Base-by-base conservation (phyloP, 129 eudicot genomes). In the Lactuca sativa region DNA sequence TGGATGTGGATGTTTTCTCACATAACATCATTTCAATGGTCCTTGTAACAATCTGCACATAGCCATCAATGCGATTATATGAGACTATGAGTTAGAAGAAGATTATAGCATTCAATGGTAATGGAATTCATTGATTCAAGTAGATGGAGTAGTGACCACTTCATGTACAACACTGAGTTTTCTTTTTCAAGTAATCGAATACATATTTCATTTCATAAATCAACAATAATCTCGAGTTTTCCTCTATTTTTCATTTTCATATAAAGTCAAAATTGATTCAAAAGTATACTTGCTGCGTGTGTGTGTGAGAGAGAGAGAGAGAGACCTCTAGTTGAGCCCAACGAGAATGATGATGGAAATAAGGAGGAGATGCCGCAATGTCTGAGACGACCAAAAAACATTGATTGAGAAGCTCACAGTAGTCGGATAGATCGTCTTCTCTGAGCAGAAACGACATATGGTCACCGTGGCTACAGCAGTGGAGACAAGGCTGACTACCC, bases 241-340 rank as follows among this genome's bases (percentile, higher is more conserved):
- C 4, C 49, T 43, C 49, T 15, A 18, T 9, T n/a, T 43, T 21
- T 43, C 55, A 7, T 65, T 65, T 48, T 47, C 40, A n/a, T 18
- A 55, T 3, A 25, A 48, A 40, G n/a, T 14, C 56, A 25, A 34
- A 33, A 68, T 32, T 7, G n/a, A 31, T 52, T 44, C 71, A 25
- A 25, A 25, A 25, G 25, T 6, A n/a, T 3, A 36, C 37, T n/a
- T 31, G 52, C 31, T 25, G 52, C 31, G 13, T 43, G 52, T 47
- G 52, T 47, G 52, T 47, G 9, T 86, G 65, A 58, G 40, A 40
- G 33, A 31, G n/a, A n/a, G n/a, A n/a, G 30, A 12, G 37, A 74
- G 21, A 66, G 13, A 90, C 96, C 88, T 86, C 76, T 30, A 73
- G 78, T 54, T 86, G 91, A 34, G 86, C 30, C 85, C 80, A 84